phyloP scores from a whole-genome alignment of 169 alveolate genomes.

The Amoebophrya sp. region DNA sequence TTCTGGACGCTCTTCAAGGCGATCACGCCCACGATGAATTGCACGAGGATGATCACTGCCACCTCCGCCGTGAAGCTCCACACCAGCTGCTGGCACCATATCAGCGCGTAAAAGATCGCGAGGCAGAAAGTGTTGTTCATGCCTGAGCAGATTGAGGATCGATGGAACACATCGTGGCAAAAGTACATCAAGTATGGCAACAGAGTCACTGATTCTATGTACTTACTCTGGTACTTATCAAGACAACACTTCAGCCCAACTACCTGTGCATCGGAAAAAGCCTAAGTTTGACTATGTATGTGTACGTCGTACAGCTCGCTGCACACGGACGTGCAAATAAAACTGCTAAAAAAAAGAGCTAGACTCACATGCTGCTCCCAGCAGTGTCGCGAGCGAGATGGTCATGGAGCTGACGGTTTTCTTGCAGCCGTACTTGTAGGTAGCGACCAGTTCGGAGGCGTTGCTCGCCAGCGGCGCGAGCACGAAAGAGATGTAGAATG shows the following conservation, averaged over 20 bases:
- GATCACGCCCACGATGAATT: not conserved
- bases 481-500: slow-evolving; percentile 30
- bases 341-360: not conserved
- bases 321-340: not conserved
- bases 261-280: not conserved
- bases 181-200: not conserved
- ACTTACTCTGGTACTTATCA: not conserved
- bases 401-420: slow-evolving; percentile 1
- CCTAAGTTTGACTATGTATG: slow-evolving; percentile 8
- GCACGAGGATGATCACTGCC: slow-evolving; percentile 19
- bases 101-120: slow-evolving; percentile 26
- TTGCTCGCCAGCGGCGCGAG: slow-evolving; percentile 30
- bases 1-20: not conserved
- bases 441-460: slow-evolving; percentile 26
- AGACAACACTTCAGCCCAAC: not conserved
- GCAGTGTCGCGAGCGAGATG: slow-evolving; percentile 5
- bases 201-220: not conserved
- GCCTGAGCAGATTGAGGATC: no score
- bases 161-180: not conserved
- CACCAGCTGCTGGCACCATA: slow-evolving; percentile 20
- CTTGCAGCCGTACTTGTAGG: slow-evolving; percentile 17
- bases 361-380: slow-evolving; percentile 9
- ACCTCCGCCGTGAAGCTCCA: slow-evolving; percentile 35
- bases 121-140: slow-evolving; percentile 38
- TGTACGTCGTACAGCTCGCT: not conserved